Conservation (phyloP, 352 stramenopile genomes). For the Pythium plurisporium region DNA sequence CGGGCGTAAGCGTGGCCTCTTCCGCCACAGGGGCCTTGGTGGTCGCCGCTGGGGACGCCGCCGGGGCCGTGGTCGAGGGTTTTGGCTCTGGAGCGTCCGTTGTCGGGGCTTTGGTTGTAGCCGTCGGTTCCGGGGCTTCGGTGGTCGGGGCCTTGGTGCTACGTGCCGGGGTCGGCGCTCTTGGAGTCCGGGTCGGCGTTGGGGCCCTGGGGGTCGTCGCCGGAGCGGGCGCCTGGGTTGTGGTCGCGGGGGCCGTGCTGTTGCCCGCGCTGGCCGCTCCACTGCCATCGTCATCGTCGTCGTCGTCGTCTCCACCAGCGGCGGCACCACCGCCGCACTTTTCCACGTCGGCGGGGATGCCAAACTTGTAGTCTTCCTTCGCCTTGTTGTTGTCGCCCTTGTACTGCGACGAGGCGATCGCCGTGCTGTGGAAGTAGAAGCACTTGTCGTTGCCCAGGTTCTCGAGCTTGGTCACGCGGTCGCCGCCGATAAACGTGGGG, state of each 20-base stretch:
- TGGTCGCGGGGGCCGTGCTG: not conserved
- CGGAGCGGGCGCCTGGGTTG: not conserved
- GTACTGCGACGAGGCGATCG: slow-evolving; percentile 6
- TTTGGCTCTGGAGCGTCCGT: not conserved
- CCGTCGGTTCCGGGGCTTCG: no score
- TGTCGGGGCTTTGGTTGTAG: not conserved
- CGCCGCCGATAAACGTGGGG: slow-evolving; percentile 17
- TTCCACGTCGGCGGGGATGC: slow-evolving; percentile 7
- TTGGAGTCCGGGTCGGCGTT: no score
- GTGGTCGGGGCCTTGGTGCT: no score
- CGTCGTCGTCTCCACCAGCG: not conserved
- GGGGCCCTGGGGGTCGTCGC: not conserved
- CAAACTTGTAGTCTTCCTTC: slow-evolving; percentile 22
- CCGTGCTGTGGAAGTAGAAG: slow-evolving; percentile 21
- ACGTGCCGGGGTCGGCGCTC: no score
- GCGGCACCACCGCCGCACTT: not conserved
- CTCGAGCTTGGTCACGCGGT: slow-evolving; percentile 19
- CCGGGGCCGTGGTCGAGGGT: not conserved
- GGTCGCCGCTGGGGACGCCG: not conserved
- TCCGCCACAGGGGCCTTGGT: not conserved
- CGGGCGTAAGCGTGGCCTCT: not conserved
- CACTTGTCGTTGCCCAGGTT: slow-evolving; percentile 16
- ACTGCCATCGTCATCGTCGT: not conserved
- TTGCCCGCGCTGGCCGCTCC: not conserved
- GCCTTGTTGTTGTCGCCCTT: slow-evolving; percentile 13